A percentile compares a stretch with the other conserved stretches of the same genome.
These are phyloP conservation scores for Abortiporus biennis DNA, from an alignment of 1,284 basidiomycete species.

Conservation along the genomic window DNA sequence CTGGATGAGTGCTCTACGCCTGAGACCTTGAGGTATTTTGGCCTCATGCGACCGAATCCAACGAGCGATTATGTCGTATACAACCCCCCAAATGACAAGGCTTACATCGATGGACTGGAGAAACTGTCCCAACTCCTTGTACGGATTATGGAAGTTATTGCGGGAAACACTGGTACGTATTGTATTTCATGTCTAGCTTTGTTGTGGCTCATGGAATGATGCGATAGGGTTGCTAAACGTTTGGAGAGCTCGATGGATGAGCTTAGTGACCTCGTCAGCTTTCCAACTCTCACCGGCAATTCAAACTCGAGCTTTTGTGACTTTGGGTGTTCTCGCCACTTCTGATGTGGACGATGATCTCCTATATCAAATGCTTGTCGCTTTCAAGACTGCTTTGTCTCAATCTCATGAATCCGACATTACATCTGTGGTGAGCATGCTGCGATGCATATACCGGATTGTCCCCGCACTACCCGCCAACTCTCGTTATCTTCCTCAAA, in stretches of 20 bases:
- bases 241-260: constrained; percentile 93
- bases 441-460: constrained; percentile 77
- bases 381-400: constrained; percentile 62
- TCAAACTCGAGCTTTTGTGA: constrained; percentile 85
- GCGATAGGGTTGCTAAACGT: constrained; percentile 76
- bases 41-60: constrained; percentile 52
- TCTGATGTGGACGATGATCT: constrained; percentile 85
- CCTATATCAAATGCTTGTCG: constrained; percentile 84
- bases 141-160: constrained; percentile 57
- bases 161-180: constrained; percentile 63
- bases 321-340: constrained; percentile 75
- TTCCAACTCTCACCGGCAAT: constrained; percentile 91
- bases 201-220: not conserved
- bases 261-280: constrained; percentile 84
- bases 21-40: constrained; percentile 67
- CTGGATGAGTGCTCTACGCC: constrained; percentile 55
- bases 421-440: constrained; percentile 78
- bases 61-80: constrained; percentile 59
- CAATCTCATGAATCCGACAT: constrained; percentile 67
- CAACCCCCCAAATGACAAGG: constrained; percentile 54
- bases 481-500: constrained; percentile 67
- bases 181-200: not conserved
- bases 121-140: constrained; percentile 60
- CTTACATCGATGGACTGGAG: constrained; percentile 62
- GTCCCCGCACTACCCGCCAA: constrained; percentile 62